Evolutionary conservation across 164 flowering plant species (phyloP).

Genomic region (Cinnamomum chago): DNA sequence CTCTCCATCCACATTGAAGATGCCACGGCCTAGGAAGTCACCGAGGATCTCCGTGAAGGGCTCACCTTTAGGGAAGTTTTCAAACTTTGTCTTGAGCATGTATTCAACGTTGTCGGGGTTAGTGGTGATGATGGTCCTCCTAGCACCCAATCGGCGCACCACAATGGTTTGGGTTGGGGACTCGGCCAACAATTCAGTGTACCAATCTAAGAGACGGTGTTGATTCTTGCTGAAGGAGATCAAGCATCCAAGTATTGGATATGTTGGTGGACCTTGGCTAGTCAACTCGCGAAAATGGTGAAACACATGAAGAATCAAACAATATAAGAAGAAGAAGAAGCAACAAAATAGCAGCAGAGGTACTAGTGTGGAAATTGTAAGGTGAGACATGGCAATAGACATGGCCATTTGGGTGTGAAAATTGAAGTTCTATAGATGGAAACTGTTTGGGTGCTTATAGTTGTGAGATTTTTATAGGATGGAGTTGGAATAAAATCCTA

Average conservation of each 20-base stretch:
- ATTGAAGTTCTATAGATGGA: background rate
- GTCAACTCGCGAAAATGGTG: background rate
- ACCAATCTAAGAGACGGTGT: slow-evolving; percentile 62
- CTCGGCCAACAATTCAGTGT: slow-evolving; percentile 54
- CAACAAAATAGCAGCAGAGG: background rate
- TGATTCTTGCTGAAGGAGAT: slow-evolving; percentile 61
- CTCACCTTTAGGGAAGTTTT: slow-evolving; percentile 76
- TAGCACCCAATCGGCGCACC: slow-evolving; percentile 51
- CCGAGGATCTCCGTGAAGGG: slow-evolving; percentile 80
- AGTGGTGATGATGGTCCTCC: slow-evolving; percentile 60
- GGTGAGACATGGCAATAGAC: background rate
- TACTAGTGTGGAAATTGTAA: background rate
- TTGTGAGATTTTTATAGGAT: background rate
- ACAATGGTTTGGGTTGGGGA: slow-evolving; percentile 60
- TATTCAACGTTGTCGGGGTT: slow-evolving; percentile 82
- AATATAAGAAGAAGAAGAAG: slow-evolving; percentile 9
- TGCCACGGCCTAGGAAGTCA: slow-evolving; percentile 78
- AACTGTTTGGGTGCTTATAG: background rate
- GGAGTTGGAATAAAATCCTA: background rate
- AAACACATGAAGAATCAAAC: background rate
- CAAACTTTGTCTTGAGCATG: slow-evolving; percentile 66
- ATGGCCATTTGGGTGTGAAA: background rate
- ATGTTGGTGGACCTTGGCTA: slow-evolving; percentile 37
- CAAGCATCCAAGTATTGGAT: slow-evolving; percentile 64
- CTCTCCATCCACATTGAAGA: slow-evolving; percentile 82